Conservation (phyloP, 306 rosid genomes). For the Rosa lucieae region DNA sequence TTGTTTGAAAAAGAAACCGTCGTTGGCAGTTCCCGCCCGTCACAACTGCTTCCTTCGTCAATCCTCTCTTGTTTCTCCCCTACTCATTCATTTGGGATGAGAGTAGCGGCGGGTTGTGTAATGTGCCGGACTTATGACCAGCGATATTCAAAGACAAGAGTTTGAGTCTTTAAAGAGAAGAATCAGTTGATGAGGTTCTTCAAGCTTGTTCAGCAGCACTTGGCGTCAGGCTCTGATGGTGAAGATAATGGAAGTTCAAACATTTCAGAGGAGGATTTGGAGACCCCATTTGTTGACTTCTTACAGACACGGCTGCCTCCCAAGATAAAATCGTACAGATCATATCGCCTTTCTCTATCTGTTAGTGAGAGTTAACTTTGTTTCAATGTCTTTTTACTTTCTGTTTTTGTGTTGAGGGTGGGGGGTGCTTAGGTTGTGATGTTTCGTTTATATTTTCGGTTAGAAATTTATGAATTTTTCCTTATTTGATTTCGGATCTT, state of each 20-base stretch:
- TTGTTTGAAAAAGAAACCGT: not conserved
- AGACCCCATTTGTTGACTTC: conserved; percentile 63
- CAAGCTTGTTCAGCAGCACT: conserved; percentile 83
- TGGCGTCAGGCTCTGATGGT: conserved; percentile 29
- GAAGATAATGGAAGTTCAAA: conserved; percentile 34
- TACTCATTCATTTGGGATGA: conserved; percentile 41
- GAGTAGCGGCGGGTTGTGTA: conserved; percentile 48
- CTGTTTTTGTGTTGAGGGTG: too few relatives aligned
- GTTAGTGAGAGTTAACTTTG: conserved; percentile 44
- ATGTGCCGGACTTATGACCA: conserved; percentile 81
- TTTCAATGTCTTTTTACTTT: not conserved
- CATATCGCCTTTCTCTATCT: conserved; percentile 39
- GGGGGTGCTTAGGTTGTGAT: too few relatives aligned
- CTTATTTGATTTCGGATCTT: too few relatives aligned
- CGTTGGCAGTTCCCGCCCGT: conserved; percentile 19
- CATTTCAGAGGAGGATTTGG: conserved; percentile 76
- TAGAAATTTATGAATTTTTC: too few relatives aligned
- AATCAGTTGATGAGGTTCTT: conserved; percentile 81
- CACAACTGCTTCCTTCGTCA: conserved; percentile 4
- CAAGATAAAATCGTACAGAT: conserved; percentile 82
- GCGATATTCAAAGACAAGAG: conserved; percentile 83
- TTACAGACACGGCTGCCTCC: conserved; percentile 72
- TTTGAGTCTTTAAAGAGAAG: conserved; percentile 65
- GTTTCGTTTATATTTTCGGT: too few relatives aligned
- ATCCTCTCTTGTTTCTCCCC: too few relatives aligned